Conservation (phyloP, 331 rosid genomes). For the Quercus phellos region DNA sequence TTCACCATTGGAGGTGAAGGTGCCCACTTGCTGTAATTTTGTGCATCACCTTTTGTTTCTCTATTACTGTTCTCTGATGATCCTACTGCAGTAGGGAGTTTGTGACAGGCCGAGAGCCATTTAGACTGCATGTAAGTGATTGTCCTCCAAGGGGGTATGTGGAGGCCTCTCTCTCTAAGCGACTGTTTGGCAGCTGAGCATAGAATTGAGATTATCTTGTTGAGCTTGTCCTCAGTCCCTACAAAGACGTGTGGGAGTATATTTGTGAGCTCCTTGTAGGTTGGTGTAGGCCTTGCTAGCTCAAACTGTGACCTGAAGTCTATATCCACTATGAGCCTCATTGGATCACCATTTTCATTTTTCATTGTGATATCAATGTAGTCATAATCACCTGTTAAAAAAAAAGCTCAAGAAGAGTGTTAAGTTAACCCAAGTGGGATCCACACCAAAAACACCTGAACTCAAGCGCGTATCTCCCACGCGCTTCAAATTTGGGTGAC, state of each 20-base stretch:
- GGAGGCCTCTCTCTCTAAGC: conserved; percentile 58
- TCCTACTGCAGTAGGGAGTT: background rate
- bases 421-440: background rate
- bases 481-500: background rate
- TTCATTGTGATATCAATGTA: conserved; percentile 36
- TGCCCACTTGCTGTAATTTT: conserved; percentile 29
- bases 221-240: conserved; percentile 46
- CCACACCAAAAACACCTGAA: background rate
- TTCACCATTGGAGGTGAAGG: conserved; percentile 52
- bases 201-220: conserved; percentile 41
- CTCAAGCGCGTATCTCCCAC: background rate
- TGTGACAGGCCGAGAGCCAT: conserved; percentile 38
- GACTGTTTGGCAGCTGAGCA: conserved; percentile 76
- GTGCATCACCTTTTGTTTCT: conserved; percentile 9
- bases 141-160: conserved; percentile 79
- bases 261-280: conserved; percentile 46
- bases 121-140: conserved; percentile 58
- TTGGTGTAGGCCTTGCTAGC: conserved; percentile 58
- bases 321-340: conserved; percentile 54
- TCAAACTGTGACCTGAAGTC: conserved; percentile 78
- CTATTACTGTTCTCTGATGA: background rate
- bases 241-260: conserved; percentile 45
- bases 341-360: conserved; percentile 11
- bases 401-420: background rate
- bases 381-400: conserved; percentile 53